Percentiles rank a stretch among this genome's conserved stretches.
phyloP scores from a whole-genome alignment of 2,329 filamentous ascomycete species.

The Neofusicoccum laricinum region DNA sequence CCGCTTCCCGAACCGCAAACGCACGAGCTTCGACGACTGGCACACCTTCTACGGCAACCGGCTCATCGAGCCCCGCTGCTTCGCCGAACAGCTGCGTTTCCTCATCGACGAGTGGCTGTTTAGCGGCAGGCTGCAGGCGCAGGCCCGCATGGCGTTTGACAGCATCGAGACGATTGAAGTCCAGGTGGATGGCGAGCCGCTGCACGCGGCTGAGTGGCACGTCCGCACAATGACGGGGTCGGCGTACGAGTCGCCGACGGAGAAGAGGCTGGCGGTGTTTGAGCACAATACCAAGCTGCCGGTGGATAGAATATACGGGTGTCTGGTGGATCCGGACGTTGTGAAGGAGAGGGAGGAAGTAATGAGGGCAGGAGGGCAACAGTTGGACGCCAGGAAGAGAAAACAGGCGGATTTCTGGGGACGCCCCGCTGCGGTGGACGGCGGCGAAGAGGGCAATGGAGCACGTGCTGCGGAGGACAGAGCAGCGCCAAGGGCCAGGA shows the following conservation, averaged over 20 bases:
- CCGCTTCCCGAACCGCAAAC: not conserved
- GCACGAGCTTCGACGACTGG: not conserved
- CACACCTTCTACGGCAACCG: not conserved
- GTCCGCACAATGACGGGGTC: not conserved
- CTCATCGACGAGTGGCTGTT: not conserved
- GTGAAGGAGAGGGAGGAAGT: not conserved
- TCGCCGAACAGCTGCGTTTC: not conserved
- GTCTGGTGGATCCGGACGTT: not conserved
- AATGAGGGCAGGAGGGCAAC: not conserved
- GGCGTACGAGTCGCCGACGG: not conserved
- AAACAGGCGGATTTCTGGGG: not conserved
- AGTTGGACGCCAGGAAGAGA: not conserved
- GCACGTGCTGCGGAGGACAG: not conserved
- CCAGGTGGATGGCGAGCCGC: not conserved
- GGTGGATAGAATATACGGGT: not conserved
- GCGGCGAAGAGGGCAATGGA: not conserved
- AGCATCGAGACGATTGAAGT: not conserved
- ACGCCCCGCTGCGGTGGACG: too few species aligned
- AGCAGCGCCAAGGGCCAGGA: not conserved
- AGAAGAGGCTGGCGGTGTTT: not conserved
- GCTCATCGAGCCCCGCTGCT: not conserved
- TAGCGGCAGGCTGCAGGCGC: not conserved
- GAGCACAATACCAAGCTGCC: conserved; percentile 3
- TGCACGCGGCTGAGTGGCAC: conserved; percentile 1
- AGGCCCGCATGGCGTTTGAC: conserved; percentile 1